Percentiles rank a stretch among this genome's conserved stretches.
These are phyloP conservation scores for Alloteropsis angusta DNA, from an alignment of 202 grass and related monocot species.

Conservation along the genomic window DNA sequence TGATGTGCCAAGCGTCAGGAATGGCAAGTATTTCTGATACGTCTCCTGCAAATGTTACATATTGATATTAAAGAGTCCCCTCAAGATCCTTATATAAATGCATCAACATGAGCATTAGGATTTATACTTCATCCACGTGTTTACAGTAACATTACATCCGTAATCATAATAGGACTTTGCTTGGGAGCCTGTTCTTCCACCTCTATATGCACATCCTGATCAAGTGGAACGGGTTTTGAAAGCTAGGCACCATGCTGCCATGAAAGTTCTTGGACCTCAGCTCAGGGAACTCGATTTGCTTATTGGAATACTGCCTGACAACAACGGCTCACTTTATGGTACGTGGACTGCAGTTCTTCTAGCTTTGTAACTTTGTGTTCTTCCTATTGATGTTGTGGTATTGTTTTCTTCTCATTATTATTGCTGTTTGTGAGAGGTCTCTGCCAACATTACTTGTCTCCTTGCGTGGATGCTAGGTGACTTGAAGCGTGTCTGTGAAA, in stretches of 20 bases:
- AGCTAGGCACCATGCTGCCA: neutral
- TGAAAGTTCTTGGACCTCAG: neutral
- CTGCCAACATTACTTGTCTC: neutral
- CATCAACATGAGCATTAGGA: constrained; percentile 7
- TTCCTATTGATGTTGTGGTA: too few relatives aligned
- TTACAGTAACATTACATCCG: constrained; percentile 1
- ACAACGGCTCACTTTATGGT: neutral
- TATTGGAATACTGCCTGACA: neutral
- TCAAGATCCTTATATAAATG: constrained; percentile 17
- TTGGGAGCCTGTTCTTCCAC: neutral
- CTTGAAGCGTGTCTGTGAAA: constrained; percentile 83
- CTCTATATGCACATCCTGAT: neutral
- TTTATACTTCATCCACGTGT: neutral
- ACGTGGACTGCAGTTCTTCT: neutral
- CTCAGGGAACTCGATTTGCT: neutral
- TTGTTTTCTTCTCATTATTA: neutral
- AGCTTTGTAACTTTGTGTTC: neutral
- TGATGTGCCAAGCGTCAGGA: constrained; percentile 69
- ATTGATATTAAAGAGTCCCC: neutral
- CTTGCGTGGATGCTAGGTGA: constrained; percentile 42
- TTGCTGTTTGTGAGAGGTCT: neutral
- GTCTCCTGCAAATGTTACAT: neutral
- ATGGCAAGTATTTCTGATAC: constrained; percentile 43
- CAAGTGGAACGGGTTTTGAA: neutral
- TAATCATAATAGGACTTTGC: neutral